These are phyloP conservation scores for Andrographis paniculata DNA, from an alignment of 305 asterid genomes.

Conservation along the genomic window DNA sequence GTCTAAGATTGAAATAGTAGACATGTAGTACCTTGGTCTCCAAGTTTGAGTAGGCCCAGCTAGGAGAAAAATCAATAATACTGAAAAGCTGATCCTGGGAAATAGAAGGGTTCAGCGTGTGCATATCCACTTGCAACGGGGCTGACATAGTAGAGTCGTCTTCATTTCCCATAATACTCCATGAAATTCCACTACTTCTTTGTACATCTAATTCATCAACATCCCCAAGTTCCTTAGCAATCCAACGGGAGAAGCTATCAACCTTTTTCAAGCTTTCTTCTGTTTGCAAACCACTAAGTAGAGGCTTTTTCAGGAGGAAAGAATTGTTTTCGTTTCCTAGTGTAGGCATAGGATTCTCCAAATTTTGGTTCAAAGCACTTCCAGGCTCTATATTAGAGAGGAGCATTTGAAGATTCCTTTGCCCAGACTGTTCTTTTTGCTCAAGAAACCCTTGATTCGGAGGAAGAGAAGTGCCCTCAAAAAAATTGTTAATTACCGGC, in stretches of 20 bases:
- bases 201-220: slow-evolving; percentile 55
- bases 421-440: slow-evolving; percentile 37
- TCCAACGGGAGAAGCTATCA: slow-evolving; percentile 98
- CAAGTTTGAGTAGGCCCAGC: slow-evolving; percentile 62
- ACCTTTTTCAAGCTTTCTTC: slow-evolving; percentile 87
- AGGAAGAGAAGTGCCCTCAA: slow-evolving; percentile 33
- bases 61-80: slow-evolving; percentile 75
- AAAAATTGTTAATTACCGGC: slow-evolving; percentile 23
- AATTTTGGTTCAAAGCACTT: slow-evolving; percentile 26
- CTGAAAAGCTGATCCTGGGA: slow-evolving; percentile 92
- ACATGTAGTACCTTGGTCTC: slow-evolving; percentile 60
- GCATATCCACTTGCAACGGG: slow-evolving; percentile 57
- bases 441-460: slow-evolving; percentile 32
- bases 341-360: slow-evolving; percentile 36
- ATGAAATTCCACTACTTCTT: slow-evolving; percentile 54
- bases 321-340: slow-evolving; percentile 43
- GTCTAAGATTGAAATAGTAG: slow-evolving; percentile 5
- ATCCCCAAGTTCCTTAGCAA: slow-evolving; percentile 74
- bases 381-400: slow-evolving; percentile 32
- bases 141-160: slow-evolving; percentile 54
- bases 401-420: slow-evolving; percentile 32
- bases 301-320: slow-evolving; percentile 47
- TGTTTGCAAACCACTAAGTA: slow-evolving; percentile 44
- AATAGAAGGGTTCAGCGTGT: slow-evolving; percentile 64
- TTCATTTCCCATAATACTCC: slow-evolving; percentile 65